Evolutionary conservation across 108 stramenopile species (phyloP), one percentile per base, ranked within the genome.

Genomic region (Aurantiochytrium sp.): DNA sequence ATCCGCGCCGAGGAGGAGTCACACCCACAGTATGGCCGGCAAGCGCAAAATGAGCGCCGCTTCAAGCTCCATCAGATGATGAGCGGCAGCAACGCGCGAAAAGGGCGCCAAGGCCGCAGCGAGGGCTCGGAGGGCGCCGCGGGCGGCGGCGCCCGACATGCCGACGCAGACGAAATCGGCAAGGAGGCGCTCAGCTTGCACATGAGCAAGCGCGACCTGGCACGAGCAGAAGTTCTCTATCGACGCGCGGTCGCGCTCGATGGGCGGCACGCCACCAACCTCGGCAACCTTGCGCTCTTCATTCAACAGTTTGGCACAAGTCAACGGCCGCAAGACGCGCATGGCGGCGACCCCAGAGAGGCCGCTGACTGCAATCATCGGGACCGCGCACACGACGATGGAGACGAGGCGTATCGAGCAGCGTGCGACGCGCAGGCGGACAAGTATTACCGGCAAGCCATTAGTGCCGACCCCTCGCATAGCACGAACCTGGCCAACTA

Each of bases 361-460:
- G 12, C 19, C 0, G 50, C 8, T 15, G 50, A 52, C 17, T 52
- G 15, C 8, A 17, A 17, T 17, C 50, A 52, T 12, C 59, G 59
- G 19, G 24, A 65, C 1, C 59, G 59, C 0, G 34, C 59, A 12
- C 59, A 65, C 24, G 45, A 48, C 17, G 45, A 81, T 48, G 73
- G 73, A 6, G 73, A 81, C 32, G 73, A 81, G 4, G 12, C 39
- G 45, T 48, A 81, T 12, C 39, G 73, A 0, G 32, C 50, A 42
- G 39, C 39, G 6, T 48, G 73, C 27, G 73, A 81, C 24, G 42
- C 21, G 19, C 39, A 81, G 32, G 73, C 73, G 24, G 73, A 81
- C 73, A 81, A 81, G 45, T 48, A 22, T 30, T 81, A 48, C 45
- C 39, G 73, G 12, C 73, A 48, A 27, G 73, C 73, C 73, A 81